Evolutionary conservation across 2,329 filamentous ascomycete species (phyloP).

Genomic region (Aschersonia sp.): DNA sequence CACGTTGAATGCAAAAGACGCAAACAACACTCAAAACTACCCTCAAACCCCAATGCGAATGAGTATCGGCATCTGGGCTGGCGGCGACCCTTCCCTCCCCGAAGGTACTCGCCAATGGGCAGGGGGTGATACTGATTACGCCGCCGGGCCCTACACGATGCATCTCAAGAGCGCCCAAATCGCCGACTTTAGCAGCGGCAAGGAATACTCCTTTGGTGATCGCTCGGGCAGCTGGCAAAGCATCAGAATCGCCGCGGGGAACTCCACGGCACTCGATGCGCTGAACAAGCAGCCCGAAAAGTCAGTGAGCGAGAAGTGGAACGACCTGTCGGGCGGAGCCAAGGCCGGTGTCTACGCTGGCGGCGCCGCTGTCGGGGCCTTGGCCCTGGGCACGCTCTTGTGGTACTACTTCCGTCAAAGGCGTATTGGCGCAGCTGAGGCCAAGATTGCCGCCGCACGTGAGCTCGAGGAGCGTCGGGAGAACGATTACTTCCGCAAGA

Average conservation of each 20-base stretch:
- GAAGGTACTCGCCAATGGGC: conserved; percentile 53
- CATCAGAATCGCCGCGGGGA: conserved; percentile 41
- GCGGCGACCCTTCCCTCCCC: conserved; percentile 40
- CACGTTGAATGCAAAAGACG: conserved; percentile 44
- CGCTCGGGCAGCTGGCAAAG: conserved; percentile 46
- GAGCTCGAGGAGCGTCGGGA: conserved; percentile 34
- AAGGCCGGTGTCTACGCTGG: conserved; percentile 39
- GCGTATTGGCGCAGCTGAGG: conserved; percentile 35
- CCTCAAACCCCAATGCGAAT: conserved; percentile 67
- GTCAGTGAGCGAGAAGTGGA: conserved; percentile 38
- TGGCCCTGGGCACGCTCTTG: conserved; percentile 24
- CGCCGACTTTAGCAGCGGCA: conserved; percentile 45
- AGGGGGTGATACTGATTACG: conserved; percentile 53
- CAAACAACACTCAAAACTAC: conserved; percentile 47
- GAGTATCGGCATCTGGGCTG: conserved; percentile 52
- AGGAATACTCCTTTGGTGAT: conserved; percentile 52
- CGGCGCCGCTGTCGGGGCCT: conserved; percentile 26
- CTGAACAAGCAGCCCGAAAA: conserved; percentile 25
- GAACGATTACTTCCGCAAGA: conserved; percentile 32
- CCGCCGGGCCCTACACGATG: conserved; percentile 56
- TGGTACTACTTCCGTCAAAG: conserved; percentile 44
- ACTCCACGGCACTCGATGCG: conserved; percentile 37
- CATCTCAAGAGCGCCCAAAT: conserved; percentile 45
- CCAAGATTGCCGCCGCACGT: conserved; percentile 27
- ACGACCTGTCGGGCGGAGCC: conserved; percentile 30